Base-by-base conservation (phyloP, 805 yeast genomes). In the Sungouiella blattae region DNA sequence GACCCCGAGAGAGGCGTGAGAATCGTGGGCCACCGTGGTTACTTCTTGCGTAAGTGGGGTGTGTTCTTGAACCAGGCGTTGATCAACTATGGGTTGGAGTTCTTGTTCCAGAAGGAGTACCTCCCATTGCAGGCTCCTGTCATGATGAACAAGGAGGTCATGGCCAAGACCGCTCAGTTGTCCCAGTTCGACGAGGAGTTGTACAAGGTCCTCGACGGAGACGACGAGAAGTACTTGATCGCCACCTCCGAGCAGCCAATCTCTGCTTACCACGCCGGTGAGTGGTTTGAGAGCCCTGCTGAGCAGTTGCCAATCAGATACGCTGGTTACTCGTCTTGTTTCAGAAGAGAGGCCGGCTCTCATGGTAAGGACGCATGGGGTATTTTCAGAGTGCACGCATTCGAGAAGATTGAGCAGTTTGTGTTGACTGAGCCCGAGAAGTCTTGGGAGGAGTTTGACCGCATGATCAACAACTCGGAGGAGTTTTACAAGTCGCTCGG, bases 361-460 rank as follows among this genome's bases (percentile, higher is more conserved):
- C 98, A 91, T 57, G 98, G 98, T 64, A 91, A 91, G 65, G 98
- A 93, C 58, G 98, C 98, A 32, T 93, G 98, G 98, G 98, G 98
- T 69, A 88, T 93, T 49, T 93, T 93, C 81, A 84, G 98, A 71
- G 98, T 93, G 40, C 98, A 93, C 61, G 95, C 95, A 44, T 93
- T 93, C 58, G 98, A 93, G 72, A 93, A 93, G 71, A 87, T 93
- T 56, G 98, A 93, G 72, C 98, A 93, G 70, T 93, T 93, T 60
- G 82, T 84, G 52, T 63, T 93, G 53, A 83, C 98, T 44, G 98
- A 93, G 73, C 98, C 98, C 38, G 98, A 89, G 63, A 87, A 89
- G 58, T 91, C 98, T 4, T 91, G 98, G 98, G 80, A 76, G 46
- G 98, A 93, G 74, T 93, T 93, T 55, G 97, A 93, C 63, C 80